A percentile compares a stretch with the other conserved stretches of the same genome.
Conservation (phyloP, 768 basidiomycete genomes). For the Tricholoma bakamatsutake region DNA sequence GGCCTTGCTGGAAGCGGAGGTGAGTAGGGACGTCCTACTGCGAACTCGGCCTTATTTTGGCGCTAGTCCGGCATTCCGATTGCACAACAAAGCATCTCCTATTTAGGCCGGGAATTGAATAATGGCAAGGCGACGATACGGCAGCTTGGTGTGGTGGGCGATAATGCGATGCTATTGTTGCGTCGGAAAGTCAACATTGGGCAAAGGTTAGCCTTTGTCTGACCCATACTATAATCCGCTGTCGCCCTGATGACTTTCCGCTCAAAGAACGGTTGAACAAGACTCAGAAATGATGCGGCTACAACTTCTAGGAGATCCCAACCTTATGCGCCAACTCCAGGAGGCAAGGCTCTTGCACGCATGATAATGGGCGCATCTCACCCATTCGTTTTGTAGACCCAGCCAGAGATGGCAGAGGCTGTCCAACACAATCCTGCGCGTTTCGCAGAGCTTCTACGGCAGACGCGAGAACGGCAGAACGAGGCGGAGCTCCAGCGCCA, state of each 20-base stretch:
- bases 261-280: conserved; percentile 56
- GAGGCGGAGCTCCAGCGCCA: conserved; percentile 51
- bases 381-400: conserved; percentile 40
- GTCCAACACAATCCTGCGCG: conserved; percentile 60
- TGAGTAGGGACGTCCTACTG: conserved; percentile 31
- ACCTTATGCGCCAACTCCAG: conserved; percentile 67
- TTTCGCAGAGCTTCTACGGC: conserved; percentile 69
- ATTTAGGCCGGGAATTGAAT: conserved; percentile 59
- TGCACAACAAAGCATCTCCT: conserved; percentile 66
- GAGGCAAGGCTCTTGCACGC: conserved; percentile 37
- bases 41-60: neutral
- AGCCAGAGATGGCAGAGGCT: conserved; percentile 79
- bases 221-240: neutral
- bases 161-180: conserved; percentile 62
- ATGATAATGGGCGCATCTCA: neutral
- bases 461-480: conserved; percentile 50
- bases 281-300: conserved; percentile 90
- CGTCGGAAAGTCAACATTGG: conserved; percentile 49
- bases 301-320: conserved; percentile 80
- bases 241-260: neutral
- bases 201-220: conserved; percentile 30
- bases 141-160: conserved; percentile 51
- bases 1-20: conserved; percentile 94
- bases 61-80: conserved; percentile 68
- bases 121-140: conserved; percentile 65